Percentiles rank a stretch among this genome's conserved stretches.
Evolutionary conservation across 345 rosid species (phyloP).

Genomic region (Psidium friedrichsthalianum): DNA sequence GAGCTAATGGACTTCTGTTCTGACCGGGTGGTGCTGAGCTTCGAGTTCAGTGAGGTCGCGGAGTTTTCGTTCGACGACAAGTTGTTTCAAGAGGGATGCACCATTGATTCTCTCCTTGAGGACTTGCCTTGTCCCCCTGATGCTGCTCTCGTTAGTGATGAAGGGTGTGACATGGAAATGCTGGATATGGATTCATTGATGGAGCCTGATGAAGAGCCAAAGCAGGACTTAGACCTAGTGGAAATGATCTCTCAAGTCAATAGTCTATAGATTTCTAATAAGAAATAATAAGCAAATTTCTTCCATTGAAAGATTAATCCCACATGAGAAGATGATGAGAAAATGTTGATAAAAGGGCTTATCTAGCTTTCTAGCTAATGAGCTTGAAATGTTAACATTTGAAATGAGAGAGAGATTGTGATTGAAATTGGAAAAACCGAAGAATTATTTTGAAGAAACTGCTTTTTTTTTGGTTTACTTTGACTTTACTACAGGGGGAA

Average conservation of each 20-base stretch:
- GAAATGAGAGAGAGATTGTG: not conserved
- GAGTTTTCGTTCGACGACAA: conserved; percentile 59
- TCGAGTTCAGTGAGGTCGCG: conserved; percentile 21
- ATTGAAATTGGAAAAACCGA: not conserved
- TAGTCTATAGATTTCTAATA: not conserved
- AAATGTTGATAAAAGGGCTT: not conserved
- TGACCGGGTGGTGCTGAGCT: conserved; percentile 37
- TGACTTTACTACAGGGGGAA: not conserved
- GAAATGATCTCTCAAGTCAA: conserved; percentile 50
- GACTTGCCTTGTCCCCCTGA: conserved; percentile 29
- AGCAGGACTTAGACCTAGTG: conserved; percentile 46
- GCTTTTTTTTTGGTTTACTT: not conserved
- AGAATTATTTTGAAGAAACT: not conserved
- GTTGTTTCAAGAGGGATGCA: conserved; percentile 50
- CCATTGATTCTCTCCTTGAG: conserved; percentile 62
- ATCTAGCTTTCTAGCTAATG: not conserved
- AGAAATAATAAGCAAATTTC: not conserved
- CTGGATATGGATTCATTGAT: conserved; percentile 2
- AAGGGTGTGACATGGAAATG: conserved; percentile 16
- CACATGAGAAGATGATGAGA: not conserved
- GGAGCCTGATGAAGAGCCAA: conserved; percentile 12
- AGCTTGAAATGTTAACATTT: not conserved
- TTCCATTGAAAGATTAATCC: not conserved
- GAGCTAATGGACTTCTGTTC: conserved; percentile 2
- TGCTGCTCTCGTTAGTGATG: conserved; percentile 4